Evolutionary conservation across 257 asterid species (phyloP).

Genomic region (Salvia rosmarinus): DNA sequence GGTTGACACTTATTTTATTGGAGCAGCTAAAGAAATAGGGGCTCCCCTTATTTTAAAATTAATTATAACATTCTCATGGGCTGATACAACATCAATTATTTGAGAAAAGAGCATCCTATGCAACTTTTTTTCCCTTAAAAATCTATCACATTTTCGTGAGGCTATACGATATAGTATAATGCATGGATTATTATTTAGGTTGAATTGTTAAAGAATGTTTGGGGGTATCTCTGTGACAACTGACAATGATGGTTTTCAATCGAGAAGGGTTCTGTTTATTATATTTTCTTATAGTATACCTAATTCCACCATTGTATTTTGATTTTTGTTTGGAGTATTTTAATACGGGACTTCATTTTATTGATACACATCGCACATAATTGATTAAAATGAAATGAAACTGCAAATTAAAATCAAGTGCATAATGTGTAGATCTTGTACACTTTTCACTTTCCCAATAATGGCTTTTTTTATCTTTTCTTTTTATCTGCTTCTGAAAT

Average conservation of each 20-base stretch:
- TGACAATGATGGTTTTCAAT: too few relatives aligned
- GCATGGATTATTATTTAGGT: neutral
- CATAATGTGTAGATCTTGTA: too few relatives aligned
- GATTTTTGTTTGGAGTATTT: too few relatives aligned
- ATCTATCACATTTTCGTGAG: neutral
- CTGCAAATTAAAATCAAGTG: too few relatives aligned
- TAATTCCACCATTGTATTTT: too few relatives aligned
- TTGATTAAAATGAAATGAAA: too few relatives aligned
- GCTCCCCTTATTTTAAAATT: neutral
- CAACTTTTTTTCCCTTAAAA: neutral
- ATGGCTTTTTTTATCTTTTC: neutral
- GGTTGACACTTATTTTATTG: constrained; percentile 28
- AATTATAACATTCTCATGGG: constrained; percentile 16
- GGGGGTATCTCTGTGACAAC: neutral
- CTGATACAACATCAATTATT: constrained; percentile 27
- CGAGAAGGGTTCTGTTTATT: too few relatives aligned
- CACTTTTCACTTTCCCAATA: too few relatives aligned
- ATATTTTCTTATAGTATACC: too few relatives aligned
- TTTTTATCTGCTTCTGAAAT: neutral
- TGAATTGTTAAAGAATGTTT: neutral
- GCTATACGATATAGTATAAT: neutral
- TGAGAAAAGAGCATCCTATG: constrained; percentile 38
- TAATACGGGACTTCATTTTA: too few relatives aligned
- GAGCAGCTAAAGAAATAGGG: neutral
- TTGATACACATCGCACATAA: too few relatives aligned